Evolutionary conservation across 1,284 basidiomycete genomes (phyloP).

Genomic region (Naganishia cerealis): DNA sequence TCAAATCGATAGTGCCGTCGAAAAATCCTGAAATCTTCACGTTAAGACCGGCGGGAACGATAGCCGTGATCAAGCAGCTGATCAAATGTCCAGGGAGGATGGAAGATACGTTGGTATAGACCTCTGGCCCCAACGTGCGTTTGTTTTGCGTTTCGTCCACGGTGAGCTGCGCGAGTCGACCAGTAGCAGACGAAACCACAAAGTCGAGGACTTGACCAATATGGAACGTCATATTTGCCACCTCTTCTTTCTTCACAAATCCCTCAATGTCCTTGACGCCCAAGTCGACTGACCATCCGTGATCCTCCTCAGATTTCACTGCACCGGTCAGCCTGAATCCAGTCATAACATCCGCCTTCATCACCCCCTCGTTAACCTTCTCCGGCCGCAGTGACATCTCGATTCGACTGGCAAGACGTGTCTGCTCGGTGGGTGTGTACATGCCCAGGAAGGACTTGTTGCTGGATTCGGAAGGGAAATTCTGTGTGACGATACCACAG

Average conservation of each 20-base stretch:
- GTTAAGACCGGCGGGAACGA: slow-evolving; percentile 74
- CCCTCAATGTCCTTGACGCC: slow-evolving; percentile 74
- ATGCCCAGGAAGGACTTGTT: slow-evolving; percentile 50
- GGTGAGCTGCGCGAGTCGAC: slow-evolving; percentile 48
- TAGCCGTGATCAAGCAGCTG: slow-evolving; percentile 77
- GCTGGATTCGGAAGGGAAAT: slow-evolving; percentile 47
- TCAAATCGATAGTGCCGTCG: slow-evolving; percentile 82
- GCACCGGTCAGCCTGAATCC: slow-evolving; percentile 78
- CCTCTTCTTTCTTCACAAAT: slow-evolving; percentile 73
- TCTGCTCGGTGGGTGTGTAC: slow-evolving; percentile 53
- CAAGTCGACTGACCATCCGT: slow-evolving; percentile 86
- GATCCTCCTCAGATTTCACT: slow-evolving; percentile 85
- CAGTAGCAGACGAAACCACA: slow-evolving; percentile 62
- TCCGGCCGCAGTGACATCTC: slow-evolving; percentile 84
- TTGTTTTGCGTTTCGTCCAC: slow-evolving; percentile 15
- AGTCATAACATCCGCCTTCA: slow-evolving; percentile 70
- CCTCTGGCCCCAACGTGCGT: slow-evolving; percentile 33
- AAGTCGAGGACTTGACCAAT: slow-evolving; percentile 67
- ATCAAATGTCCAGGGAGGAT: slow-evolving; percentile 79
- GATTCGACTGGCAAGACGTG: slow-evolving; percentile 60
- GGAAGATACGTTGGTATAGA: slow-evolving; percentile 23
- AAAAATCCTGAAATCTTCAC: slow-evolving; percentile 91
- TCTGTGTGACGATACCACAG: slow-evolving; percentile 69
- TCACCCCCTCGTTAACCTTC: slow-evolving; percentile 79
- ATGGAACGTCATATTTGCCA: slow-evolving; percentile 45